These are phyloP conservation scores for Kazachstania viticola DNA, from an alignment of 805 yeast species.

Conservation along the genomic window DNA sequence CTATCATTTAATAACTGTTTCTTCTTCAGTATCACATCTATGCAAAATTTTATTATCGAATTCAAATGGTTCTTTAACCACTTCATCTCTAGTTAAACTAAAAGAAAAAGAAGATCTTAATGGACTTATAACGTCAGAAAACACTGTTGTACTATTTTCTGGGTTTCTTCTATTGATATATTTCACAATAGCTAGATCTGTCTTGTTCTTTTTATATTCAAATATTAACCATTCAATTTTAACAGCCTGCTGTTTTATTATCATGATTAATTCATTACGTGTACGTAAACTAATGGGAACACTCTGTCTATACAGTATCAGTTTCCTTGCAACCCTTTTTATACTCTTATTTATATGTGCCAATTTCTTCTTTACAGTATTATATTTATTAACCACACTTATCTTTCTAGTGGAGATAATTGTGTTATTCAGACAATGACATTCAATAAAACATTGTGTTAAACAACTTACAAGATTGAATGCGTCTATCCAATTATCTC, in stretches of 20 bases:
- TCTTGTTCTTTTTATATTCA: constrained; percentile 36
- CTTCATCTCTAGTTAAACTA: too few species aligned
- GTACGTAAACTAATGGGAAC: constrained; percentile 48
- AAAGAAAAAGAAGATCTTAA: too few species aligned
- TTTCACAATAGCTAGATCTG: constrained; percentile 28
- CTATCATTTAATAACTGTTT: background rate
- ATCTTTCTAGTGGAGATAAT: constrained; percentile 17
- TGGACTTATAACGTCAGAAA: too few species aligned
- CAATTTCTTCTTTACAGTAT: constrained; percentile 27
- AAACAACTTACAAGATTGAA: constrained; percentile 23
- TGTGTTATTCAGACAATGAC: constrained; percentile 22
- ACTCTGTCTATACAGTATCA: constrained; percentile 32
- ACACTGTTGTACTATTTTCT: background rate
- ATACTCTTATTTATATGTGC: constrained; percentile 29
- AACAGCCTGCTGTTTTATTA: constrained; percentile 38
- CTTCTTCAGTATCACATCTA: background rate
- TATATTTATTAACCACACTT: constrained; percentile 25
- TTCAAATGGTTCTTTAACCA: too few species aligned
- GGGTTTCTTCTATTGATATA: background rate
- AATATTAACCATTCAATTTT: constrained; percentile 47
- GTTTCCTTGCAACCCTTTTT: constrained; percentile 26
- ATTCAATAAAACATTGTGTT: constrained; percentile 15
- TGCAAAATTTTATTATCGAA: too few species aligned
- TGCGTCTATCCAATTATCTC: constrained; percentile 46
- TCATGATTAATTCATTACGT: constrained; percentile 34